These are phyloP conservation scores for Akebia trifoliata DNA, from an alignment of 164 flowering plant genomes.

Conservation along the genomic window DNA sequence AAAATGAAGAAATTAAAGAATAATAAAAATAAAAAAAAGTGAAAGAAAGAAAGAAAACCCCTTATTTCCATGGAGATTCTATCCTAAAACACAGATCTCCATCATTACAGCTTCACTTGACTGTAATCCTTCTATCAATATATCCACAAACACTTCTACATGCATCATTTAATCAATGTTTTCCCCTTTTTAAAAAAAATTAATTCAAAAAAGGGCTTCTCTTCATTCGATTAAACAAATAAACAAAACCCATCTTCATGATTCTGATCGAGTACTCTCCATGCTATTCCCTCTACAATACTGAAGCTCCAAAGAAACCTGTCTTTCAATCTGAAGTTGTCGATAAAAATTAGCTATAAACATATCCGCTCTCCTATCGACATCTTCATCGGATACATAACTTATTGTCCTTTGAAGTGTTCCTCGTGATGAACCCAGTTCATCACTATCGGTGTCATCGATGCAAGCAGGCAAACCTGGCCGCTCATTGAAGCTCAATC, in stretches of 20 bases:
- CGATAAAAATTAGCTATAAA: slow-evolving; percentile 47
- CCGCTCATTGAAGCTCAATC: slow-evolving; percentile 34
- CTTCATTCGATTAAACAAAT: neutral
- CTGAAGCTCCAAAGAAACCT: slow-evolving; percentile 31
- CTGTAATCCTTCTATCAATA: neutral
- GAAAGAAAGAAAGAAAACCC: neutral
- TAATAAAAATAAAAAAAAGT: neutral
- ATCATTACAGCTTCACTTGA: neutral
- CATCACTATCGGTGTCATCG: slow-evolving; percentile 12
- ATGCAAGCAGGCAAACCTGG: slow-evolving; percentile 20
- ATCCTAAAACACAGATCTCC: slow-evolving; percentile 16
- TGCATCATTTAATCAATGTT: neutral
- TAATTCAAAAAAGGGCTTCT: neutral
- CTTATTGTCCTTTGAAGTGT: slow-evolving; percentile 34
- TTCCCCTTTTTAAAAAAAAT: neutral
- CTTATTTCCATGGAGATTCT: slow-evolving; percentile 7
- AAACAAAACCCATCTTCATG: neutral
- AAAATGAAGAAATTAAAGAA: neutral
- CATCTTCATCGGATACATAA: slow-evolving; percentile 33
- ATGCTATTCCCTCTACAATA: slow-evolving; percentile 20
- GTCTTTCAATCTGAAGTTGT: slow-evolving; percentile 44
- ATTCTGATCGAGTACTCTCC: slow-evolving; percentile 17
- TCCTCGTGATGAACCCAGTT: neutral
- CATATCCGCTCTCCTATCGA: slow-evolving; percentile 49
- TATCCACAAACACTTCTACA: neutral